These are phyloP conservation scores for Artomyces pyxidatus DNA, from an alignment of 768 basidiomycete genomes.

Conservation along the genomic window DNA sequence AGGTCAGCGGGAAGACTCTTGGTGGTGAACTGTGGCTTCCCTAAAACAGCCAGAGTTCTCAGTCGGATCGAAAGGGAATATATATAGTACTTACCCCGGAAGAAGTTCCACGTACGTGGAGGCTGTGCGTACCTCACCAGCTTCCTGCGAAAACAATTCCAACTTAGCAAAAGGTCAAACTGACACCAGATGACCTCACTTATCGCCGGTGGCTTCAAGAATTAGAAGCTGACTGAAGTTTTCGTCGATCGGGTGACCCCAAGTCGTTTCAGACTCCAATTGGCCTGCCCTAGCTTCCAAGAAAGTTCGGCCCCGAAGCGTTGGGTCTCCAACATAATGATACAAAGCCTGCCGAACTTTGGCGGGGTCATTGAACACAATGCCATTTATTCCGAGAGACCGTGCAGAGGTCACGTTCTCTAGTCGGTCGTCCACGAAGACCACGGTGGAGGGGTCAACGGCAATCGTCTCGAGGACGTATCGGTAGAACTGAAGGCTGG, in stretches of 20 bases:
- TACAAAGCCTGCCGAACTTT: constrained; percentile 37
- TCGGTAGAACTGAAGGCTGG: constrained; percentile 43
- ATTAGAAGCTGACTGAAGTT: constrained; percentile 56
- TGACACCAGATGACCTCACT: constrained; percentile 28
- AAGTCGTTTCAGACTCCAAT: constrained; percentile 38
- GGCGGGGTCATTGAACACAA: constrained; percentile 37
- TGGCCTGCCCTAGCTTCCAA: constrained; percentile 31
- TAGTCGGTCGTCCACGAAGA: constrained; percentile 52
- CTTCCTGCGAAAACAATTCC: constrained; percentile 22
- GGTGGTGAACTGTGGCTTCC: constrained; percentile 30
- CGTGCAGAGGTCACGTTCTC: constrained; percentile 52
- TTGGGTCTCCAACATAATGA: constrained; percentile 39
- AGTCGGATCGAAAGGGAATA: constrained; percentile 18
- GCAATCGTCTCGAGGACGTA: constrained; percentile 37
- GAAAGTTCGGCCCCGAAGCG: constrained; percentile 33
- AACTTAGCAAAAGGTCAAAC: not conserved
- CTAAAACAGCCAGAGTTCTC: constrained; percentile 28
- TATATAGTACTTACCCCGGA: constrained; percentile 39
- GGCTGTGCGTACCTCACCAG: constrained; percentile 33
- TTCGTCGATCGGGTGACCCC: constrained; percentile 33
- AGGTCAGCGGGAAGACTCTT: constrained; percentile 44
- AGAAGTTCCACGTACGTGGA: constrained; percentile 45
- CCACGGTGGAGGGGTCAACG: constrained; percentile 35
- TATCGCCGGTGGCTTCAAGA: constrained; percentile 40
- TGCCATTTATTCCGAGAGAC: constrained; percentile 46